Conservation (phyloP, 495 filamentous ascomycete species). For the Chaetomidium leptoderma region DNA sequence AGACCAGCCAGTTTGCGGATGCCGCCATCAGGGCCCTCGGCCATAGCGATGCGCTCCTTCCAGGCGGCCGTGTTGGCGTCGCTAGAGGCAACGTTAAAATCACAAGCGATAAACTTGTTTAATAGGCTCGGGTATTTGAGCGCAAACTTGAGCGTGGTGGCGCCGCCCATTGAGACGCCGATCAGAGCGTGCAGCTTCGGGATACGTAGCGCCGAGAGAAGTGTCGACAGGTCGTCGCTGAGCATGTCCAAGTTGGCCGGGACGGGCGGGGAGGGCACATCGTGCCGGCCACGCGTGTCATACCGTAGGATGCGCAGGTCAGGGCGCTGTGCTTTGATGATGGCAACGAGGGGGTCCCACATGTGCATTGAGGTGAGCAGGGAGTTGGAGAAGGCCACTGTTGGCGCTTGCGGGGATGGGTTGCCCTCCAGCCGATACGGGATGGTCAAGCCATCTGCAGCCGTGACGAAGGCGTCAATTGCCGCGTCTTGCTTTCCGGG, state of each 20-base stretch:
- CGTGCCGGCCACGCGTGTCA: conserved; percentile 60
- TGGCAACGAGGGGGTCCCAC: conserved; percentile 67
- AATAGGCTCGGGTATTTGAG: conserved; percentile 59
- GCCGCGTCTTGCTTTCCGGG: conserved; percentile 40
- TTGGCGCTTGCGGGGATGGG: conserved; percentile 57
- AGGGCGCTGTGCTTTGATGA: conserved; percentile 53
- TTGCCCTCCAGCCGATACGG: conserved; percentile 73
- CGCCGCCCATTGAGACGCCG: conserved; percentile 74
- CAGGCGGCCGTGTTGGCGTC: conserved; percentile 69
- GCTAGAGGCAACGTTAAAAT: conserved; percentile 66
- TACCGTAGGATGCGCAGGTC: conserved; percentile 69
- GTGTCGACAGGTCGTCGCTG: conserved; percentile 56
- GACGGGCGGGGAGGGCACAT: conserved; percentile 41
- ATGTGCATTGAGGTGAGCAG: conserved; percentile 68
- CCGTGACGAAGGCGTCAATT: conserved; percentile 63
- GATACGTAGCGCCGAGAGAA: conserved; percentile 59
- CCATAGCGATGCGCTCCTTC: conserved; percentile 68
- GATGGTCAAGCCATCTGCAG: conserved; percentile 63
- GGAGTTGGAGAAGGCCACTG: conserved; percentile 69
- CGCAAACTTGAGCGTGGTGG: conserved; percentile 65
- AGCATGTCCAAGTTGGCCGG: conserved; percentile 58
- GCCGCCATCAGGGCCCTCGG: conserved; percentile 54
- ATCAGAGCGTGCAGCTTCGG: conserved; percentile 57
- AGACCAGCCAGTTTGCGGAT: conserved; percentile 57
- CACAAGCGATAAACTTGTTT: conserved; percentile 63